Evolutionary conservation across 139 green algal species (phyloP).

Genomic region (Coelastrella sp.): DNA sequence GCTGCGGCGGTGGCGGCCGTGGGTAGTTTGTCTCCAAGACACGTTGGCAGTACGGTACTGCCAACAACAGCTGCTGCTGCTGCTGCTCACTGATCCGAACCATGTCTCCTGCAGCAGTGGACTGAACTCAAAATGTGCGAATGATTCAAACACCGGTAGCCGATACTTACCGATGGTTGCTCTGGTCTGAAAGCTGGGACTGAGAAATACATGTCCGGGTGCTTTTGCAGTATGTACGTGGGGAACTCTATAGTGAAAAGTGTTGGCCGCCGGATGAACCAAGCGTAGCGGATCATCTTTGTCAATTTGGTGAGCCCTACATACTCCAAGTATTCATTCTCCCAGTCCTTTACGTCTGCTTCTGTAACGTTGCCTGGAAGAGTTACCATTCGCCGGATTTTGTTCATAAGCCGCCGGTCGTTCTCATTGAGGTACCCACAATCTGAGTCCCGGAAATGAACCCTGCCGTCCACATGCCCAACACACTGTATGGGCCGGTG

Average conservation of each 20-base stretch:
- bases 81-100: too few species aligned
- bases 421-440: background rate
- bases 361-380: conserved; percentile 7
- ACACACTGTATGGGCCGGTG: background rate
- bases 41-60: too few species aligned
- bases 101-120: too few species aligned
- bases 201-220: conserved; percentile 16
- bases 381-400: background rate
- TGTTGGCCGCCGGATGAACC: background rate
- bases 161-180: conserved; percentile 13
- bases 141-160: too few species aligned
- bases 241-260: conserved; percentile 5
- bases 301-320: background rate
- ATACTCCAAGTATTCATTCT: background rate
- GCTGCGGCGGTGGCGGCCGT: too few species aligned
- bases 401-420: background rate
- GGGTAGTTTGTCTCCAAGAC: too few species aligned
- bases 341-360: background rate
- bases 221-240: background rate
- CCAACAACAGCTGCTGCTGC: too few species aligned
- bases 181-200: background rate
- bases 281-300: background rate
- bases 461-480: background rate
- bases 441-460: conserved; percentile 10
- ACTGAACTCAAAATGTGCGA: too few species aligned